Base-by-base conservation (phyloP, 1,284 basidiomycete genomes). In the Ganoderma leucocontextum region DNA sequence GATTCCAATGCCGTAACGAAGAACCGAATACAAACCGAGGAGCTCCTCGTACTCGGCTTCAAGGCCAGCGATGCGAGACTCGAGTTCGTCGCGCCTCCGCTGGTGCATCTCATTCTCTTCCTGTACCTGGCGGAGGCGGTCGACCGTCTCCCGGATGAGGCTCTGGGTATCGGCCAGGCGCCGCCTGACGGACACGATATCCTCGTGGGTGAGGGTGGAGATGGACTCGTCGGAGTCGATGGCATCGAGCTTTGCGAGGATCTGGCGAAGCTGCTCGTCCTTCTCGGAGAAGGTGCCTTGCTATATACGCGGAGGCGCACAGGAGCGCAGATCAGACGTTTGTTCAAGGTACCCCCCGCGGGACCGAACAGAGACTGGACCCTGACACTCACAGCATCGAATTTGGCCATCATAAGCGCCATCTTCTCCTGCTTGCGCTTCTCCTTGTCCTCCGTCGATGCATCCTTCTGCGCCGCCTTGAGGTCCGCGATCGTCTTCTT, bases 391-490 rank as follows among this genome's bases (percentile, higher is more conserved):
- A 96, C 96, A 75, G 93, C 89, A 83, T 97, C 97, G 77, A 99
- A 98, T 81, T 98, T 97, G 70, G 97, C 95, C 97, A 99, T 98
- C 96, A 99, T 98, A 74, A 97, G 86, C n/a, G 95, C 96, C 93
- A 99, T 96, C 87, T 98, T 98, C 84, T 99, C 97, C 77, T 98
- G 96, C 82, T 99, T 99, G 81, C 95, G 91, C 86, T 96, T 97
- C 86, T 99, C 97, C 84, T 98, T 99, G 79, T 97, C 97, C 80
- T 98, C 97, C 33, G 90, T 89, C 39, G 91, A 91, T 15, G 91
- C 86, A 75, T 97, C 95, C 84, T 95, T 96, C 80, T 96, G 94
- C 38, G 89, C 87, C 35, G 85, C 84, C 82, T 93, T 95, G 75
- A 96, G 83, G 64, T 96, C 94, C 36, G 89, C 84, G 69, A 97